Base-by-base conservation (phyloP, 1,284 basidiomycete species). In the Leccinum griseonigrum region DNA sequence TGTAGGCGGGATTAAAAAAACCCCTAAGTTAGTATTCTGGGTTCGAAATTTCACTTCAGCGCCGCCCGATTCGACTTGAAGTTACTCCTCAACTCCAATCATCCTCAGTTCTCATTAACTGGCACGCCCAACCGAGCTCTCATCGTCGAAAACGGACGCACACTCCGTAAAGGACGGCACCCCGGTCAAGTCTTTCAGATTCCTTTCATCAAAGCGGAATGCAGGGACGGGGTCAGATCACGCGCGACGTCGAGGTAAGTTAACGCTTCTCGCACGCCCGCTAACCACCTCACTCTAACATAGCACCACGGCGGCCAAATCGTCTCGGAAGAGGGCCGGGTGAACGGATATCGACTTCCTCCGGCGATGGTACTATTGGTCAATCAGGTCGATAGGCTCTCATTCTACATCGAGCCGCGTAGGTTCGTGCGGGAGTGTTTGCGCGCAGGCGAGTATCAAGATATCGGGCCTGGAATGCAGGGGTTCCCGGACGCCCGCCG, bases 141-240 rank as follows among this genome's bases (percentile, higher is more conserved):
- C 32, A n/a, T 38, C 36, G 36, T 36, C 14, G 36, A 36, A 14
- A 14, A 46, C 48, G 63, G 60, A 63, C 58, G 38, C 46, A 13
- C 46, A 74, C 22, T 75, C 75, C 9, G 60, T 66, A 46, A 66
- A 75, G 10, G 54, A 67, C 4, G 72, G 64, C 0, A 7, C 0
- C 3, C 63, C 73, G 6, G 62, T 73, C 56, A 66, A 65, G 18
- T 73, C 76, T 26, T 26, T 26, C 22, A 26, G 22, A 26, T 56
- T 72, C 60, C n/a, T 67, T 73, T 54, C 74, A 75, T 16, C 16
- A 0, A 4, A 73, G 73, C 7, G 65, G 71, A 8, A 70, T n/a
- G 11, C 58, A 73, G 14, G 74, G 72, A 11, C 57, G 58, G 1
- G 13, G 18, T 46, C 56, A 26, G 55, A 72, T 75, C 9, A 50